phyloP scores from a whole-genome alignment of 2,329 filamentous ascomycete species.

The Davidsoniella eucalypti region DNA sequence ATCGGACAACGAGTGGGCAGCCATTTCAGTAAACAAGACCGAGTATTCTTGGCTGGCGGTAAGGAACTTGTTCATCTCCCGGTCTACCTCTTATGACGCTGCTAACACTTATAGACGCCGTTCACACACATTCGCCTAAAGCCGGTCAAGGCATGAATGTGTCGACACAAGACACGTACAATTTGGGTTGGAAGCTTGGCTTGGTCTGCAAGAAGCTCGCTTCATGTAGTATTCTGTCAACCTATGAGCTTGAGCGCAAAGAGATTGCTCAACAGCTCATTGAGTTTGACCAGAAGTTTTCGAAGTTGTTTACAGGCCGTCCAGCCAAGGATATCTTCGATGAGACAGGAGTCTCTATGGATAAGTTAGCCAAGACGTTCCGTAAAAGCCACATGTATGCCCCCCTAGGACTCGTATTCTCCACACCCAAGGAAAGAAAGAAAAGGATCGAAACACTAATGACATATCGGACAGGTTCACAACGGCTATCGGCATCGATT shows the following conservation, averaged over 20 bases:
- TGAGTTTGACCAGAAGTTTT: conserved; percentile 31
- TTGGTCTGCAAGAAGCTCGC: conserved; percentile 23
- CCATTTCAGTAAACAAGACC: conserved; percentile 33
- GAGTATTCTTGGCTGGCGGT: conserved; percentile 52
- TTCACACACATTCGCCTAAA: conserved; percentile 32
- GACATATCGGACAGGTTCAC: not conserved
- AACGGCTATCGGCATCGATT: conserved; percentile 16
- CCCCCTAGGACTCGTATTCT: not conserved
- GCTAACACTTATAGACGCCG: conserved; percentile 24
- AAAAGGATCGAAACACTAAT: too few relatives aligned
- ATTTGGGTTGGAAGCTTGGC: conserved; percentile 35
- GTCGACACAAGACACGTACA: conserved; percentile 44
- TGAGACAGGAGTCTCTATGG: conserved; percentile 43
- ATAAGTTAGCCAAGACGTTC: conserved; percentile 44
- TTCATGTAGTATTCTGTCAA: conserved; percentile 25
- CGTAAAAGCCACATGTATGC: conserved; percentile 32
- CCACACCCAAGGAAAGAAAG: not conserved
- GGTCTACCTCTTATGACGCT: not conserved
- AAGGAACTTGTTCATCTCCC: conserved; percentile 21
- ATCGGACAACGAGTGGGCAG: conserved; percentile 44
- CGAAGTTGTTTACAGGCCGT: conserved; percentile 32
- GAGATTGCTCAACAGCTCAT: conserved; percentile 29
- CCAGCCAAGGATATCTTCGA: conserved; percentile 45
- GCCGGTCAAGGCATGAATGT: conserved; percentile 53
- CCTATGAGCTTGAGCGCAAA: conserved; percentile 35